Evolutionary conservation across 164 flowering plant genomes (phyloP).

Genomic region (Aristolochia californica): DNA sequence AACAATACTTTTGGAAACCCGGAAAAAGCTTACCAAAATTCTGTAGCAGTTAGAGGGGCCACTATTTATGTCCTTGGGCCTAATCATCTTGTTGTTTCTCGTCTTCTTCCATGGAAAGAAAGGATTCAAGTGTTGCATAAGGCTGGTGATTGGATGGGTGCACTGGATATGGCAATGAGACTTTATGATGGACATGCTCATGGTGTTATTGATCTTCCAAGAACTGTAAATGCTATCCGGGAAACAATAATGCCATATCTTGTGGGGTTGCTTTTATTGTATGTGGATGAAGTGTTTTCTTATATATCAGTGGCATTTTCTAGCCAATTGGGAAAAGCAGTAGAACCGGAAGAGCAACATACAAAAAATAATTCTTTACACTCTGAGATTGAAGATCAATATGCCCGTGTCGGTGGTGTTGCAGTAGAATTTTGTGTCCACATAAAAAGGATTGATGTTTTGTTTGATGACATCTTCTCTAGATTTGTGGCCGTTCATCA

Average conservation of each 20-base stretch:
- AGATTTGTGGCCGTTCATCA: constrained; percentile 75
- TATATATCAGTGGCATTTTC: constrained; percentile 82
- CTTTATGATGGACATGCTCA: constrained; percentile 93
- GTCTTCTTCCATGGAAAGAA: constrained; percentile 98
- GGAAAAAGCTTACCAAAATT: constrained; percentile 91
- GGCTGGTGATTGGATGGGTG: constrained; percentile 99
- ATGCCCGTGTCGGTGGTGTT: constrained; percentile 95
- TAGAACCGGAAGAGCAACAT: constrained; percentile 24
- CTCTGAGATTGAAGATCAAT: constrained; percentile 79
- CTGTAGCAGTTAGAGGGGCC: constrained; percentile 79
- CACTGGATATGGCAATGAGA: constrained; percentile 91
- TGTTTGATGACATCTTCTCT: constrained; percentile 79
- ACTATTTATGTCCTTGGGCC: constrained; percentile 75
- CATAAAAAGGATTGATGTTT: constrained; percentile 74
- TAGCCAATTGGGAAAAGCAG: constrained; percentile 55
- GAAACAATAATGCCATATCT: constrained; percentile 71
- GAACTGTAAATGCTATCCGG: constrained; percentile 48
- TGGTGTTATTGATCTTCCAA: constrained; percentile 95
- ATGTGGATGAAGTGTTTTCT: constrained; percentile 95
- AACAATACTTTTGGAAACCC: constrained; percentile 72
- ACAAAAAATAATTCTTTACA: constrained; percentile 29
- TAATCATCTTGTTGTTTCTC: constrained; percentile 60
- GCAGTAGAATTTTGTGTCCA: constrained; percentile 97
- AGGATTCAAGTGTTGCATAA: constrained; percentile 77
- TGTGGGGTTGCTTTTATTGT: constrained; percentile 66